A percentile compares a stretch with the other conserved stretches of the same genome.
Evolutionary conservation across 2,329 filamentous ascomycete species (phyloP).

Genomic region (Dothideomycetidae sp.): DNA sequence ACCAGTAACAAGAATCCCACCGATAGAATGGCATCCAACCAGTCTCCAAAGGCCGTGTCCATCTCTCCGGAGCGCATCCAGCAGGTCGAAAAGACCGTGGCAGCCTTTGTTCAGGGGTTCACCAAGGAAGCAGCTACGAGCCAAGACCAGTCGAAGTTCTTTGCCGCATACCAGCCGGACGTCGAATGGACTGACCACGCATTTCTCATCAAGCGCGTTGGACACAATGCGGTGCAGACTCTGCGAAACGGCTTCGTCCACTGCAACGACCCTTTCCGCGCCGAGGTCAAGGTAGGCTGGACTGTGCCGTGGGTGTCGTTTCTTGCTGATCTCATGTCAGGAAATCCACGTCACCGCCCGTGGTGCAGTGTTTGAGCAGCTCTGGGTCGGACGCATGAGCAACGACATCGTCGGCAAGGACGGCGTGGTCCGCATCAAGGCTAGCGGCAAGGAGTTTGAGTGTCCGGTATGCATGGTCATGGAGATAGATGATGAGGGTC

Average conservation of each 20-base stretch:
- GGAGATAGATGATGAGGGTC: conserved; percentile 6
- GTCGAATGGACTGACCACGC: conserved; percentile 10
- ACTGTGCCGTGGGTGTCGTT: not conserved
- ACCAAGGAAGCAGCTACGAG: too few species aligned
- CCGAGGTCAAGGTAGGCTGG: conserved; percentile 8
- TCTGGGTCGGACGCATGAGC: conserved; percentile 9
- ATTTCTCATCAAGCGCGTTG: conserved; percentile 7
- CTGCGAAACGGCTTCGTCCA: conserved; percentile 8
- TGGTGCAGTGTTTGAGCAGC: conserved; percentile 9
- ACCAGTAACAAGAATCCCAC: too few species aligned
- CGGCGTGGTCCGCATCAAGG: conserved; percentile 7
- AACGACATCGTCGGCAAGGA: conserved; percentile 11
- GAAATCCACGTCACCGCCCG: conserved; percentile 3
- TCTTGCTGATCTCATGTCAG: conserved; percentile 2
- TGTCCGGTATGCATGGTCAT: conserved; percentile 7
- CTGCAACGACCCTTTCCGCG: conserved; percentile 10
- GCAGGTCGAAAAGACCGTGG: too few species aligned
- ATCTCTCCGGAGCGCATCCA: too few species aligned
- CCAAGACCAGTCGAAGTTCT: too few species aligned
- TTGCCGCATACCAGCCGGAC: conserved; percentile 3
- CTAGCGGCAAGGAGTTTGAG: conserved; percentile 9
- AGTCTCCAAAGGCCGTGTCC: too few species aligned
- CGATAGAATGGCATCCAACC: too few species aligned
- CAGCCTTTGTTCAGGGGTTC: too few species aligned
- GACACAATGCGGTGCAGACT: conserved; percentile 7